A percentile compares a stretch with the other conserved stretches of the same genome.
Evolutionary conservation across 768 basidiomycete species (phyloP).

Genomic region (Galerina marginata): DNA sequence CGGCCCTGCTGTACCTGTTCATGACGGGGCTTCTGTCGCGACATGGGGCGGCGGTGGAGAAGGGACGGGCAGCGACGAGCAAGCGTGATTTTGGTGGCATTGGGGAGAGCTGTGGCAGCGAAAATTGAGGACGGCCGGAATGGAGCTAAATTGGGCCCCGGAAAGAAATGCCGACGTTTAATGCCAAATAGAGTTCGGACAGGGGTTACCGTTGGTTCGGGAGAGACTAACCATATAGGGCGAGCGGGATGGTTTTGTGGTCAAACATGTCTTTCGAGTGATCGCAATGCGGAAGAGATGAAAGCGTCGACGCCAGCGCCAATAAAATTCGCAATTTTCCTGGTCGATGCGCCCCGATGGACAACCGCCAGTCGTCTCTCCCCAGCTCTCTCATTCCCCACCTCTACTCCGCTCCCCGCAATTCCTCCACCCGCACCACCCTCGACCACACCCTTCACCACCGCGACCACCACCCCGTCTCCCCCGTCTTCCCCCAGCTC

Average conservation of each 20-base stretch:
- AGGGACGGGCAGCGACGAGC: conserved; percentile 37
- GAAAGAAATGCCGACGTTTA: conserved; percentile 20
- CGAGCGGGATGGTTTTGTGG: conserved; percentile 29
- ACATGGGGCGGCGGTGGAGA: conserved; percentile 45
- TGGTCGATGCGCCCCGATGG: conserved; percentile 16
- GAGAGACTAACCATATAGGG: conserved; percentile 30
- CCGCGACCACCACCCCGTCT: conserved; percentile 32
- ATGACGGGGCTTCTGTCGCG: conserved; percentile 47
- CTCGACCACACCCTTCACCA: conserved; percentile 13
- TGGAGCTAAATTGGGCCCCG: no score
- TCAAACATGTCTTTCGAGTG: conserved; percentile 38
- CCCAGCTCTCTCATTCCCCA: conserved; percentile 57
- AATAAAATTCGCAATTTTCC: no score
- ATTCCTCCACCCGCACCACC: conserved; percentile 33
- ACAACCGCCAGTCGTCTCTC: conserved; percentile 48
- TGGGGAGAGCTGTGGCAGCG: conserved; percentile 1
- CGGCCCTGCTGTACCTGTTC: conserved; percentile 76
- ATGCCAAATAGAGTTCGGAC: conserved; percentile 39
- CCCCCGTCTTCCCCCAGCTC: conserved; percentile 32
- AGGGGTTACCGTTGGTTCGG: conserved; percentile 45
- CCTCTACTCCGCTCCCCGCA: conserved; percentile 43
- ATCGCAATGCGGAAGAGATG: conserved; percentile 32
- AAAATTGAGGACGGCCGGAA: not conserved
- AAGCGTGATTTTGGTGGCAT: conserved; percentile 22
- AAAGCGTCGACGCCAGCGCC: conserved; percentile 36